A percentile compares a stretch with the other conserved stretches of the same genome.
Conservation (phyloP, 2,329 filamentous ascomycete species). For the Parastagonospora nodorum region DNA sequence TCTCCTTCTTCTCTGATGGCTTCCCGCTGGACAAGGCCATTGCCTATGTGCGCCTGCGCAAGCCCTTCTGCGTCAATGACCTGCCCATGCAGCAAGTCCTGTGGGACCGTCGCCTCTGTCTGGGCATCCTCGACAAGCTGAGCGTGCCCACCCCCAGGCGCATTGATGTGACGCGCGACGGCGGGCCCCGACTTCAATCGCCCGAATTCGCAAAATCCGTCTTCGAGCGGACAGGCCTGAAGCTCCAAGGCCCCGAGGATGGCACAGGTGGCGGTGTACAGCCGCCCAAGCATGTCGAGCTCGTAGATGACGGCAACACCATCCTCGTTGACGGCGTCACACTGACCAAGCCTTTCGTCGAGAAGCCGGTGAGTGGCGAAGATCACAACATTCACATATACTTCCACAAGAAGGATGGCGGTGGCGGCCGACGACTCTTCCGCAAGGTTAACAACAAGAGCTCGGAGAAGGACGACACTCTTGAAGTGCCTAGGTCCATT, state of each 20-base stretch:
- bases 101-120: constrained; percentile 91
- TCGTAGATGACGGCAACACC: constrained; percentile 88
- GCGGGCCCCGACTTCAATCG: constrained; percentile 79
- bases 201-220: constrained; percentile 80
- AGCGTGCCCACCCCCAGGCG: constrained; percentile 87
- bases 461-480: constrained; percentile 83
- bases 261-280: constrained; percentile 64
- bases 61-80: constrained; percentile 97
- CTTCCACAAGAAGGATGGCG: constrained; percentile 83
- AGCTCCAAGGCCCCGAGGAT: constrained; percentile 71
- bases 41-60: constrained; percentile 88
- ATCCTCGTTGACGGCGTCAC: constrained; percentile 82
- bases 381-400: constrained; percentile 99
- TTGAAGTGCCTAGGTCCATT: constrained; percentile 78
- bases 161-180: constrained; percentile 90
- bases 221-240: constrained; percentile 78
- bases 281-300: constrained; percentile 71
- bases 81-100: constrained; percentile 95
- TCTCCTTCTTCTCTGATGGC: constrained; percentile 97
- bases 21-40: constrained; percentile 98
- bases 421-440: constrained; percentile 89
- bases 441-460: constrained; percentile 99
- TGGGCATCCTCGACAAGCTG: constrained; percentile 86
- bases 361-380: constrained; percentile 97
- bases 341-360: constrained; percentile 92